These are phyloP conservation scores for Cladosporium sp. DNA, from an alignment of 2,329 filamentous ascomycete species.

Conservation along the genomic window DNA sequence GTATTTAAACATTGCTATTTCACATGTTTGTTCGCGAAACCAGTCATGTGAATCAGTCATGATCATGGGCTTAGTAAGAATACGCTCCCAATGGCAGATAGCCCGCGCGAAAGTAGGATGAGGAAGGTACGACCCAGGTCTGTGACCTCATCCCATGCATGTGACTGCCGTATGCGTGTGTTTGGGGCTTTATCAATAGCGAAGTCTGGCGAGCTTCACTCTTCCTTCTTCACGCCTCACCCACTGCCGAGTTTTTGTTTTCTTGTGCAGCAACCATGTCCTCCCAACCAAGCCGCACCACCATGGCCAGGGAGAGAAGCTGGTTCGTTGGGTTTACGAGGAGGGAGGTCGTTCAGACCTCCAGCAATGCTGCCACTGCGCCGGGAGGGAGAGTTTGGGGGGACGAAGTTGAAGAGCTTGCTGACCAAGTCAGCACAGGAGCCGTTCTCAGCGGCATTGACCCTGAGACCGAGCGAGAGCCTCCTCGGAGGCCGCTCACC, in stretches of 20 bases:
- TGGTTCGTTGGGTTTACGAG: conserved; percentile 8
- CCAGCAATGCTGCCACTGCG: not conserved
- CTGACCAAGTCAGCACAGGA: conserved; percentile 2
- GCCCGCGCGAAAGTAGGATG: not conserved
- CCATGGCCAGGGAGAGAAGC: conserved; percentile 10
- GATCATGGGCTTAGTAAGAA: not conserved
- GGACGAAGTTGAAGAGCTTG: not conserved
- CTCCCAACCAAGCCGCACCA: not conserved
- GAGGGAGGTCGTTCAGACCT: not conserved
- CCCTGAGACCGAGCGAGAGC: conserved; percentile 26
- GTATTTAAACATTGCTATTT: too few relatives aligned
- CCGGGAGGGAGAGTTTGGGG: not conserved
- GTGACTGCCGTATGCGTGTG: not conserved
- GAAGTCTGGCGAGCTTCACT: not conserved
- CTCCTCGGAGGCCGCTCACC: conserved; percentile 23
- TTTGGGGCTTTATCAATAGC: too few relatives aligned
- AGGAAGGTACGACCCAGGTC: not conserved
- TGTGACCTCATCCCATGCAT: not conserved
- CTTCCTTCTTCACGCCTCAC: not conserved
- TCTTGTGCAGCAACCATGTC: conserved; percentile 5
- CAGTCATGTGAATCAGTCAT: not conserved
- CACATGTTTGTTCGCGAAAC: not conserved
- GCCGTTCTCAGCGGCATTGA: conserved; percentile 19
- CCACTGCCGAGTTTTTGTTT: not conserved
- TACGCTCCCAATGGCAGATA: not conserved